Evolutionary conservation across 23 red algal genomes (phyloP).

Genomic region (Cyanidium caldarium): DNA sequence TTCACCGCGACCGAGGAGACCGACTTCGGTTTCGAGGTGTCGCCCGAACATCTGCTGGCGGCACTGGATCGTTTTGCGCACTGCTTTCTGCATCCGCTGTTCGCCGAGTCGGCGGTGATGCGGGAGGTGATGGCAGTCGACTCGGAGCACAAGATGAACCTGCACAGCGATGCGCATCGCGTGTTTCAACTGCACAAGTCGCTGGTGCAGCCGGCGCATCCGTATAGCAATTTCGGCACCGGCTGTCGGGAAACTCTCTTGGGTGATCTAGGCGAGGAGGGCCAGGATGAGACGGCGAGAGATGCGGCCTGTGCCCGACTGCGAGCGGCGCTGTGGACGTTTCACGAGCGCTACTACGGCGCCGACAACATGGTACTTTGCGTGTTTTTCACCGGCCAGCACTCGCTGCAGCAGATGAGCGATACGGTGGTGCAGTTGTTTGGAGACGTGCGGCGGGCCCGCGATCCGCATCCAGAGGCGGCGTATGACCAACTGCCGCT

Average conservation of each 20-base stretch:
- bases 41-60: constrained; percentile 12
- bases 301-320: no score
- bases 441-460: not conserved
- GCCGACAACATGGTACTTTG: constrained; percentile 74
- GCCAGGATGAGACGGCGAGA: constrained; percentile 24
- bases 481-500: not conserved
- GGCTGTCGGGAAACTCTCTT: constrained; percentile 49
- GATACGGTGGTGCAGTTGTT: not conserved
- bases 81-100: constrained; percentile 78
- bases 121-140: constrained; percentile 87
- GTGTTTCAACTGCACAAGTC: constrained; percentile 37
- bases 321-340: constrained; percentile 34
- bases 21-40: constrained; percentile 6
- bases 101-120: constrained; percentile 51
- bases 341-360: constrained; percentile 64
- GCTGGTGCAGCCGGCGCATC: constrained; percentile 37
- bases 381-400: constrained; percentile 10
- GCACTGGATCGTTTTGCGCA: constrained; percentile 90
- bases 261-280: constrained; percentile 17
- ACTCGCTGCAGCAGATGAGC: not conserved
- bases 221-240: constrained; percentile 68
- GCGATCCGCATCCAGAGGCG: not conserved
- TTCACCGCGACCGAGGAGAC: constrained; percentile 15
- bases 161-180: constrained; percentile 54
- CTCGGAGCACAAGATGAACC: constrained; percentile 83